Percentiles rank a stretch among this genome's conserved stretches.
Evolutionary conservation across 140 eudicot genomes (phyloP).

Genomic region (Flaveria floridana): DNA sequence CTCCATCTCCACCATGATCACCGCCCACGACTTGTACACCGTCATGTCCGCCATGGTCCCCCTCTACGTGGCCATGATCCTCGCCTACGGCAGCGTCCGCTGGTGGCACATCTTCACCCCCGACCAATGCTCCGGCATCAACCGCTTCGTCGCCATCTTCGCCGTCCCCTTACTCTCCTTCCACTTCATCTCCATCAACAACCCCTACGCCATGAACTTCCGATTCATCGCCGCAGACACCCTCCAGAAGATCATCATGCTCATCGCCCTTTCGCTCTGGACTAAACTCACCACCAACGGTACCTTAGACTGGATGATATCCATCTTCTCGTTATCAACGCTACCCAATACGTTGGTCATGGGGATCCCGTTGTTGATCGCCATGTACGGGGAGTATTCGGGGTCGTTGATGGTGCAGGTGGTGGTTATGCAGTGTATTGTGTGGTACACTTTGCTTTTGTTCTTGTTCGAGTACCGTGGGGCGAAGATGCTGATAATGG

Average conservation of each 20-base stretch:
- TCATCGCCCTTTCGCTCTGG: slow-evolving; percentile 52
- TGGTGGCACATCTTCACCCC: slow-evolving; percentile 95
- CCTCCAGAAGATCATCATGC: slow-evolving; percentile 71
- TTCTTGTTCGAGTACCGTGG: slow-evolving; percentile 87
- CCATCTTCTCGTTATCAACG: slow-evolving; percentile 73
- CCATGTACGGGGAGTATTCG: slow-evolving; percentile 76
- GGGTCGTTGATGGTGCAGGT: slow-evolving; percentile 85
- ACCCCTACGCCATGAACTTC: slow-evolving; percentile 72
- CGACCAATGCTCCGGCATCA: slow-evolving; percentile 92
- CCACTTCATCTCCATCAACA: slow-evolving; percentile 71
- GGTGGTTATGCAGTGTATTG: slow-evolving; percentile 83
- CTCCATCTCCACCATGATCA: slow-evolving; percentile 47
- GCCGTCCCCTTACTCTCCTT: slow-evolving; percentile 82
- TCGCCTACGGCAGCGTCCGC: slow-evolving; percentile 90
- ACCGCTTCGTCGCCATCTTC: slow-evolving; percentile 80
- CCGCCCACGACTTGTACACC: slow-evolving; percentile 75
- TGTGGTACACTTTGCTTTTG: slow-evolving; percentile 77
- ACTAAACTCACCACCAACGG: slow-evolving; percentile 60
- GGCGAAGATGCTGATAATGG: slow-evolving; percentile 79
- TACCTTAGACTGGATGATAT: slow-evolving; percentile 72
- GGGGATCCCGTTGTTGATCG: slow-evolving; percentile 85
- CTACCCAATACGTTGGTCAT: slow-evolving; percentile 81
- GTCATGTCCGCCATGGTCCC: slow-evolving; percentile 79
- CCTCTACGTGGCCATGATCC: slow-evolving; percentile 81
- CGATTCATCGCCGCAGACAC: slow-evolving; percentile 82